Evolutionary conservation across 306 rosid genomes (phyloP).

Genomic region (Quercus gilva): DNA sequence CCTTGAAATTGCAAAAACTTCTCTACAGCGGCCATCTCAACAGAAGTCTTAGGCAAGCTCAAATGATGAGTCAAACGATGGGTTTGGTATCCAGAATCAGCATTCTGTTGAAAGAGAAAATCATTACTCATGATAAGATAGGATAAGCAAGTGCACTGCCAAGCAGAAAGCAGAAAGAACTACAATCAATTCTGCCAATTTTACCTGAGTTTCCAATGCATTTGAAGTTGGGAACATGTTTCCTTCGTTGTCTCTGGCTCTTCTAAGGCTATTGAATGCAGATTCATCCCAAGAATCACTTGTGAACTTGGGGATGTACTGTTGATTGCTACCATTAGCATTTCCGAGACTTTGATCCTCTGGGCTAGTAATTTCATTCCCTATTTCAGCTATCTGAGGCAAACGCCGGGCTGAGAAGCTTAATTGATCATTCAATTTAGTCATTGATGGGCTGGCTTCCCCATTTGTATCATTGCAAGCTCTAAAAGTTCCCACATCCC

Average conservation of each 20-base stretch:
- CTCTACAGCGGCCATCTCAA: constrained; percentile 44
- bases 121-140: background rate
- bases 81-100: constrained; percentile 35
- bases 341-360: constrained; percentile 30
- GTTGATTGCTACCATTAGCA: constrained; percentile 28
- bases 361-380: constrained; percentile 34
- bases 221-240: constrained; percentile 48
- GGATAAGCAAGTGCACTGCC: background rate
- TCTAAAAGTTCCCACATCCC: constrained; percentile 37
- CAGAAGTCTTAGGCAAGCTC: constrained; percentile 59
- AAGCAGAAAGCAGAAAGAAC: background rate
- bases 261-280: constrained; percentile 38
- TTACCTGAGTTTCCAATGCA: constrained; percentile 58
- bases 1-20: constrained; percentile 58
- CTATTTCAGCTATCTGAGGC: constrained; percentile 62
- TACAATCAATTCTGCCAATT: background rate
- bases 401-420: constrained; percentile 44
- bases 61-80: constrained; percentile 60
- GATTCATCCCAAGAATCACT: constrained; percentile 60
- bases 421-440: constrained; percentile 26
- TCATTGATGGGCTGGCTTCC: constrained; percentile 36
- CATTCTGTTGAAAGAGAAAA: constrained; percentile 30
- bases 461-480: constrained; percentile 41
- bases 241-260: constrained; percentile 52
- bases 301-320: constrained; percentile 35